A percentile compares a stretch with the other conserved stretches of the same genome.
These are phyloP conservation scores for Lichtheimia ornata DNA, from an alignment of 371 early-diverging fungal species.

Conservation along the genomic window DNA sequence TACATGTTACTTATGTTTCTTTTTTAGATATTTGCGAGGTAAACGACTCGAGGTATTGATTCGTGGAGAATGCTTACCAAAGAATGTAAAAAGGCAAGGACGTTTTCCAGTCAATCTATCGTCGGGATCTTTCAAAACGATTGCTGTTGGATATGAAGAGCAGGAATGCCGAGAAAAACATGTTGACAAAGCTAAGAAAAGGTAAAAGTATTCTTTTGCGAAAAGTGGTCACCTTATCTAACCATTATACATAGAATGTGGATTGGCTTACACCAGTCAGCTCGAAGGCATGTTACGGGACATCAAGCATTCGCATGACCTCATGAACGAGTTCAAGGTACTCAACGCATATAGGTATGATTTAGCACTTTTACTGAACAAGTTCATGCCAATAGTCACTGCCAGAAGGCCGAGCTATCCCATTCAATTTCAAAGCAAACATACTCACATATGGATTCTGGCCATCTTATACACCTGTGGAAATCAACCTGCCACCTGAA, in stretches of 20 bases:
- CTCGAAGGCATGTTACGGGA: constrained; percentile 96
- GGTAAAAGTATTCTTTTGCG: constrained; percentile 35
- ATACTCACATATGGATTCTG: constrained; percentile 89
- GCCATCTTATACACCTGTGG: constrained; percentile 87
- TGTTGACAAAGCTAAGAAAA: constrained; percentile 82
- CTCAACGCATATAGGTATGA: not conserved
- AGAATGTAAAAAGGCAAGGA: constrained; percentile 66
- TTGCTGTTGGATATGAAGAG: constrained; percentile 73
- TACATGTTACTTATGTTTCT: not conserved
- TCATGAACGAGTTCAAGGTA: constrained; percentile 66
- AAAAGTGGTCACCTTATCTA: not conserved
- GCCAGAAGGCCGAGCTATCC: not conserved
- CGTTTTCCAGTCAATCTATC: constrained; percentile 92
- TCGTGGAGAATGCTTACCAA: not conserved
- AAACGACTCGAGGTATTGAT: not conserved
- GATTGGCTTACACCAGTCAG: constrained; percentile 84
- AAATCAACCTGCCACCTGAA: constrained; percentile 67
- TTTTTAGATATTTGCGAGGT: constrained; percentile 75
- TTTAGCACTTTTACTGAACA: not conserved
- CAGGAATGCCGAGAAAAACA: constrained; percentile 81
- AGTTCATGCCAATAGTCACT: no score
- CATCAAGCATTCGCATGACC: constrained; percentile 77
- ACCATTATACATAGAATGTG: constrained; percentile 68
- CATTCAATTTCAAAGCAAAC: constrained; percentile 61
- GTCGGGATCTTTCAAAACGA: constrained; percentile 85